phyloP scores from a whole-genome alignment of 371 early-diverging fungal genomes.

The Mucor lusitanicus region DNA sequence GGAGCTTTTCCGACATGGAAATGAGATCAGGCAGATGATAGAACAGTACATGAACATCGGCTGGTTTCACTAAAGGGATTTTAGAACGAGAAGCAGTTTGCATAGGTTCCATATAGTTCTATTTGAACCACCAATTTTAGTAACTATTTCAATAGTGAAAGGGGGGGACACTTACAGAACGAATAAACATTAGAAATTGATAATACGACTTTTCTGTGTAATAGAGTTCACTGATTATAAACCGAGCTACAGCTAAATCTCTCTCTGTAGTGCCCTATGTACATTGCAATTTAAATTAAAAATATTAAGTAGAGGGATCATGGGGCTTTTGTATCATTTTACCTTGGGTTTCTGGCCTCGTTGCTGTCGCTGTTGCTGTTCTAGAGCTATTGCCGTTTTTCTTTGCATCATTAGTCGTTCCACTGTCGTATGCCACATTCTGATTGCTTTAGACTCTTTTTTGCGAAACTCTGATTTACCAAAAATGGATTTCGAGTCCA shows the following conservation, averaged over 20 bases:
- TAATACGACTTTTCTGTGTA: constrained; percentile 36
- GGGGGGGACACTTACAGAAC: constrained; percentile 24
- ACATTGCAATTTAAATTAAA: background rate
- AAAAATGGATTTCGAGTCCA: background rate
- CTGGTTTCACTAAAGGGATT: constrained; percentile 27
- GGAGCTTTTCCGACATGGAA: background rate
- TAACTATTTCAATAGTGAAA: background rate
- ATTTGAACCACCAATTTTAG: background rate
- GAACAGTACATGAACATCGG: constrained; percentile 38
- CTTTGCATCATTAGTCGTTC: background rate
- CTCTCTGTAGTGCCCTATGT: background rate
- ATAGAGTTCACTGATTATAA: constrained; percentile 25
- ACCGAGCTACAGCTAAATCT: constrained; percentile 13
- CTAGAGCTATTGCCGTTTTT: background rate
- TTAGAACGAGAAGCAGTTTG: constrained; percentile 21
- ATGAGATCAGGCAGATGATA: constrained; percentile 32
- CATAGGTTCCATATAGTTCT: constrained; percentile 47
- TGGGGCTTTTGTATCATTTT: too few relatives aligned
- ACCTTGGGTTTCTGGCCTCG: background rate
- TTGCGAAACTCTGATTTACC: constrained; percentile 6
- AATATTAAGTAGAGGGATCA: too few relatives aligned
- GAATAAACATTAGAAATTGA: constrained; percentile 30
- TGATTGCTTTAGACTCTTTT: constrained; percentile 11
- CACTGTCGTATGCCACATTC: constrained; percentile 7
- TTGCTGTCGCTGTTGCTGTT: background rate